Conservation (phyloP, 345 rosid species). For the Capsella bursapastoris region DNA sequence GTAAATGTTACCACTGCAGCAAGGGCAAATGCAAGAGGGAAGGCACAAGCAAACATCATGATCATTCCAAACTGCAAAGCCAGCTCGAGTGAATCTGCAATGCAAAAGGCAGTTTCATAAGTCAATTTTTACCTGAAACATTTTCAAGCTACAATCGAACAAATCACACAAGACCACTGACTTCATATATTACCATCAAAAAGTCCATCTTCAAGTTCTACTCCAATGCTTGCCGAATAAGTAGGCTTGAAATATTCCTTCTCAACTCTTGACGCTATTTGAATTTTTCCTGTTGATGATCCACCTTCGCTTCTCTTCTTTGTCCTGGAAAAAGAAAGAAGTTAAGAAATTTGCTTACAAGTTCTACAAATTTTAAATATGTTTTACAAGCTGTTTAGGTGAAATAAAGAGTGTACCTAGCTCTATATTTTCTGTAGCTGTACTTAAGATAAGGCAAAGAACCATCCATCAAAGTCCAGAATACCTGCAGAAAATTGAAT, state of each 20-base stretch:
- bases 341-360: not conserved
- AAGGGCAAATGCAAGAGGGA: conserved; percentile 82
- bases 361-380: not conserved
- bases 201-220: conserved; percentile 91
- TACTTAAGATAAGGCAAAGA: conserved; percentile 82
- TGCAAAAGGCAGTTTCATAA: conserved; percentile 12
- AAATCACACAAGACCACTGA: conserved; percentile 18
- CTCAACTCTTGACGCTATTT: conserved; percentile 77
- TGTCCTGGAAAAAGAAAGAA: conserved; percentile 51
- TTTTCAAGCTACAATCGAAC: conserved; percentile 8
- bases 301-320: conserved; percentile 64
- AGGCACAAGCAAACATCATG: conserved; percentile 99
- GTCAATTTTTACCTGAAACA: conserved; percentile 2
- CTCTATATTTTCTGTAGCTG: conserved; percentile 72
- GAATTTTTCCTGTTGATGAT: conserved; percentile 59
- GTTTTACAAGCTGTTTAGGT: not conserved
- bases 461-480: conserved; percentile 78
- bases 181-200: conserved; percentile 68
- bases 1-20: conserved; percentile 61
- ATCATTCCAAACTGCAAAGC: conserved; percentile 95
- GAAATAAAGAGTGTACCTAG: conserved; percentile 57
- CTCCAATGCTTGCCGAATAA: conserved; percentile 82
- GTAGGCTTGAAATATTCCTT: conserved; percentile 86
- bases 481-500: conserved; percentile 53
- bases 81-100: conserved; percentile 81